Evolutionary conservation across 176 grass and related monocot genomes (phyloP).

Genomic region (Panicum miliaceum): DNA sequence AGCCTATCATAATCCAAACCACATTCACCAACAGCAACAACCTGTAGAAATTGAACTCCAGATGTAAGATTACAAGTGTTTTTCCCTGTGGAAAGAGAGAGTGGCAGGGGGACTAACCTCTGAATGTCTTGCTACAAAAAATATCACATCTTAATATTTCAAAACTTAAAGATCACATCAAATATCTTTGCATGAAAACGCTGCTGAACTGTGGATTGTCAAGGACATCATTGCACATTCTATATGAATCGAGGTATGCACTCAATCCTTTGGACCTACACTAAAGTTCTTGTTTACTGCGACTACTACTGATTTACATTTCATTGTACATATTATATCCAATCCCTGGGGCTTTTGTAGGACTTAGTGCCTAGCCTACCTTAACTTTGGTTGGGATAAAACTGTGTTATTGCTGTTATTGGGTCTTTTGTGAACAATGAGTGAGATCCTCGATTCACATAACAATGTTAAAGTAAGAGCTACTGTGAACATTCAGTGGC

Average conservation of each 20-base stretch:
- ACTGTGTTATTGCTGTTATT: not conserved
- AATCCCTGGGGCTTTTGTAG: not conserved
- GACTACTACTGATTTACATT: not conserved
- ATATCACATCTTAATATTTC: not conserved
- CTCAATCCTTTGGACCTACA: not conserved
- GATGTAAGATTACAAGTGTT: not conserved
- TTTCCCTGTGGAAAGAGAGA: not conserved
- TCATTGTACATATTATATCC: not conserved
- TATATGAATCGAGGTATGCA: not conserved
- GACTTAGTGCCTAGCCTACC: not conserved
- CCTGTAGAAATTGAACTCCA: conserved; percentile 51
- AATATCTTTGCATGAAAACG: not conserved
- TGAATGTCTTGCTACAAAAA: conserved; percentile 2
- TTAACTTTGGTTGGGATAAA: not conserved
- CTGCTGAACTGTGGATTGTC: not conserved
- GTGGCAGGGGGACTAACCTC: conserved; percentile 7
- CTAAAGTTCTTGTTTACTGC: not conserved
- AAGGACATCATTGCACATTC: not conserved
- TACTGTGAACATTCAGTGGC: not conserved
- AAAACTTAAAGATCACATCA: not conserved
- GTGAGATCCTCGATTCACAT: not conserved
- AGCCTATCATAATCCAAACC: conserved; percentile 97
- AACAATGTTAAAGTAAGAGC: not conserved
- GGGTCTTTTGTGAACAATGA: not conserved
- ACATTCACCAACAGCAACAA: conserved; percentile 95